Conservation (phyloP, 2,329 filamentous ascomycete species). For the Simplicillium aogashimaense region DNA sequence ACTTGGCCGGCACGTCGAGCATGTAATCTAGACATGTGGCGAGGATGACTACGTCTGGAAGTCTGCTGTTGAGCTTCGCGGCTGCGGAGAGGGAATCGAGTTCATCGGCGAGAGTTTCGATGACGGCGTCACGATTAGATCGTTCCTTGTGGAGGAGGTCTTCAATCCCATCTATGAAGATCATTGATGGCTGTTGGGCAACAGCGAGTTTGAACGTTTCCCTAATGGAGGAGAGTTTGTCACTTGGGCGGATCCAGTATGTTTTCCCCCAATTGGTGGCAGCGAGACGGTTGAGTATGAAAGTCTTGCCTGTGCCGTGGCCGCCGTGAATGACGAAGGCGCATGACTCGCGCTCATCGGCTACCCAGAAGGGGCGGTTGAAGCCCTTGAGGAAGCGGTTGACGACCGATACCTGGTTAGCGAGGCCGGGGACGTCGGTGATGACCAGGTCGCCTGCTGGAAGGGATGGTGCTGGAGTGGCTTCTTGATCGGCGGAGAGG, state of each 20-base stretch:
- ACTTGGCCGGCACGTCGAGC: slow-evolving; percentile 58
- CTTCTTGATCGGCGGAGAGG: slow-evolving; percentile 11
- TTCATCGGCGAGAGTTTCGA: slow-evolving; percentile 40
- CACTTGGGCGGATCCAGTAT: slow-evolving; percentile 45
- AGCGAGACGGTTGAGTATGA: slow-evolving; percentile 59
- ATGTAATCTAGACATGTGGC: slow-evolving; percentile 64
- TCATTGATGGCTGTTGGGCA: slow-evolving; percentile 60
- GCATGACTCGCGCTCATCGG: slow-evolving; percentile 28
- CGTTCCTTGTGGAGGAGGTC: slow-evolving; percentile 54
- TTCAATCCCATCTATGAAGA: slow-evolving; percentile 73
- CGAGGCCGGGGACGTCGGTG: slow-evolving; percentile 57
- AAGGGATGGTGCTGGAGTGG: slow-evolving; percentile 8
- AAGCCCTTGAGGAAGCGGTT: slow-evolving; percentile 57
- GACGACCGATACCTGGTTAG: slow-evolving; percentile 51
- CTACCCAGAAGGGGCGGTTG: slow-evolving; percentile 22
- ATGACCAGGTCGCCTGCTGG: slow-evolving; percentile 29
- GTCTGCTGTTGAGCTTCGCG: slow-evolving; percentile 21
- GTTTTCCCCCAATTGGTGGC: slow-evolving; percentile 62
- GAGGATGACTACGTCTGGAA: slow-evolving; percentile 58
- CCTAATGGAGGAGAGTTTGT: slow-evolving; percentile 50
- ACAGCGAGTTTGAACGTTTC: slow-evolving; percentile 61
- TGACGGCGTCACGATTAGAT: slow-evolving; percentile 37
- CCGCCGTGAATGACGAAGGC: slow-evolving; percentile 72
- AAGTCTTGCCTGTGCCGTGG: slow-evolving; percentile 74
- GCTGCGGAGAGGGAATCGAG: slow-evolving; percentile 42